phyloP scores from a whole-genome alignment of 352 stramenopile genomes.

The Pseudoperonospora humuli region DNA sequence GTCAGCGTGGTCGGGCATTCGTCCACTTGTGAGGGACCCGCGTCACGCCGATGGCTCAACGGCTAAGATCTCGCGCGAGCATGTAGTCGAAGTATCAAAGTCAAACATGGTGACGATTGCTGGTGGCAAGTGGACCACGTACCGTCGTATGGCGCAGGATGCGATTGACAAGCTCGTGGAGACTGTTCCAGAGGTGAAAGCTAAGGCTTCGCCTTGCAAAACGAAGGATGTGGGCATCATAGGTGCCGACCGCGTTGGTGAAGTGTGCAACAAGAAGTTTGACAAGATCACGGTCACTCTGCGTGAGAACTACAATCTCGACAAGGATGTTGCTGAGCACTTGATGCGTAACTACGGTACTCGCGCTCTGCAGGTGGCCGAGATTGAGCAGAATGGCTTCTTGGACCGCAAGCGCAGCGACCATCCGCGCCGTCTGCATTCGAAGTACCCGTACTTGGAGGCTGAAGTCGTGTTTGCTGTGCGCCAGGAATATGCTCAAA shows the following conservation, averaged over 20 bases:
- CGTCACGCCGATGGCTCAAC: constrained; percentile 76
- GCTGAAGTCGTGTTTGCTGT: constrained; percentile 92
- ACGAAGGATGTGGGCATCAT: constrained; percentile 82
- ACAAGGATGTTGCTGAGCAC: constrained; percentile 92
- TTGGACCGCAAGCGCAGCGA: constrained; percentile 77
- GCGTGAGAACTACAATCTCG: constrained; percentile 89
- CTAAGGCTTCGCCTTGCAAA: constrained; percentile 65
- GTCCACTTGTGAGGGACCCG: constrained; percentile 89
- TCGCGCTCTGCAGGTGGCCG: constrained; percentile 90
- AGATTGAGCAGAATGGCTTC: constrained; percentile 86
- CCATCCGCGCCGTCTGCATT: constrained; percentile 83
- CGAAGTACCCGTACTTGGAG: constrained; percentile 93
- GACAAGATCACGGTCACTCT: constrained; percentile 92
- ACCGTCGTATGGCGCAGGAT: constrained; percentile 94
- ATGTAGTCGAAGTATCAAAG: constrained; percentile 89
- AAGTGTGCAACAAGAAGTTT: constrained; percentile 95
- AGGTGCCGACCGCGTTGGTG: constrained; percentile 85
- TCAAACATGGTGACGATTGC: constrained; percentile 92
- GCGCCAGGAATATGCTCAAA: constrained; percentile 91
- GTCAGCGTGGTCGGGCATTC: constrained; percentile 93
- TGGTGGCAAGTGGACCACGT: constrained; percentile 97
- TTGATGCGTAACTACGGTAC: constrained; percentile 95
- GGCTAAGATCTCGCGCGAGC: constrained; percentile 88
- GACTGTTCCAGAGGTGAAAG: constrained; percentile 62
- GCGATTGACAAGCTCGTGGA: constrained; percentile 87